Conservation (phyloP, 2,329 filamentous ascomycete species). For the Penicillium hesseltinei region DNA sequence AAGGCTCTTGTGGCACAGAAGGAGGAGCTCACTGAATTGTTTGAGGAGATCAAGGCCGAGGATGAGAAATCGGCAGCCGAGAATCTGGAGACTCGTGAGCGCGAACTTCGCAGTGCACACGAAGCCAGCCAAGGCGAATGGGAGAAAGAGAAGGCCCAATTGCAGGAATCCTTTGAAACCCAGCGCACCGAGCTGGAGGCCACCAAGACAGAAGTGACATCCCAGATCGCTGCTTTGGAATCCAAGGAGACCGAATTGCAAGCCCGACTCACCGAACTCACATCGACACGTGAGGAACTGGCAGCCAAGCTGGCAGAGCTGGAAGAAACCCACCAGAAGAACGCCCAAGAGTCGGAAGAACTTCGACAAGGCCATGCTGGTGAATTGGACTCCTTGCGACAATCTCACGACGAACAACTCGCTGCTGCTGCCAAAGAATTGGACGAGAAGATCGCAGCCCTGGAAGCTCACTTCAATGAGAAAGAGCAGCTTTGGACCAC, state of each 20-base stretch:
- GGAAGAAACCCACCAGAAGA: slow-evolving; percentile 30
- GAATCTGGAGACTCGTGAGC: slow-evolving; percentile 38
- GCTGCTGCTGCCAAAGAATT: slow-evolving; percentile 24
- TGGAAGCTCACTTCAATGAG: slow-evolving; percentile 29
- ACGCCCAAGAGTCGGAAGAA: slow-evolving; percentile 28
- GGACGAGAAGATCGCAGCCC: slow-evolving; percentile 26
- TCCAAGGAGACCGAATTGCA: slow-evolving; percentile 35
- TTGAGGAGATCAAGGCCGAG: slow-evolving; percentile 48
- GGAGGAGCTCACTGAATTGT: slow-evolving; percentile 45
- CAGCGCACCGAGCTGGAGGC: slow-evolving; percentile 39
- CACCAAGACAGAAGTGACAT: slow-evolving; percentile 30
- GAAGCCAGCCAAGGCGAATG: slow-evolving; percentile 35
- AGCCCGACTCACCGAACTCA: slow-evolving; percentile 28
- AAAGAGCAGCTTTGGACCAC: slow-evolving; percentile 37
- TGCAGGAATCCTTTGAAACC: slow-evolving; percentile 37
- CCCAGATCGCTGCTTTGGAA: slow-evolving; percentile 36
- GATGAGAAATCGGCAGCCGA: slow-evolving; percentile 42
- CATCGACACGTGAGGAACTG: slow-evolving; percentile 27
- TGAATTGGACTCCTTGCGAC: slow-evolving; percentile 27
- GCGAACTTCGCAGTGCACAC: slow-evolving; percentile 45
- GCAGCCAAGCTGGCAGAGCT: slow-evolving; percentile 32
- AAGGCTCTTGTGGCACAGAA: slow-evolving; percentile 45
- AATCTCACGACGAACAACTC: slow-evolving; percentile 28
- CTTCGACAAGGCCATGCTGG: slow-evolving; percentile 24
- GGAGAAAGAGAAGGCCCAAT: slow-evolving; percentile 39